A percentile compares a stretch with the other conserved stretches of the same genome.
Evolutionary conservation across 2,329 filamentous ascomycete genomes (phyloP).

Genomic region (Teratosphaeria pseudoeucalypti): DNA sequence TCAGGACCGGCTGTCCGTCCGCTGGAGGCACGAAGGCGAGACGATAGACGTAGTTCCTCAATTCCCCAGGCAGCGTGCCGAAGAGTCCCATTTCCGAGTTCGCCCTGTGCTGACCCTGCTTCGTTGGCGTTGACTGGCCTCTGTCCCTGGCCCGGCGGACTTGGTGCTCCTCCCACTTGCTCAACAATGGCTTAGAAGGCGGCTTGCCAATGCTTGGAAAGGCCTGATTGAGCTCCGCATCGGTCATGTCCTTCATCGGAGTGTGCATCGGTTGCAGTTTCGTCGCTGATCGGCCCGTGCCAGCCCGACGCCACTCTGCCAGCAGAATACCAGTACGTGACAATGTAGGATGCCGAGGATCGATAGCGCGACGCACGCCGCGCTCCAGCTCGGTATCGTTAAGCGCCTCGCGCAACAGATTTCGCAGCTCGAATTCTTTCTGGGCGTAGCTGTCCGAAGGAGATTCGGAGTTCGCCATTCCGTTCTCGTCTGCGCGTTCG

Average conservation of each 20-base stretch:
- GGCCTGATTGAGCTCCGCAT: not conserved
- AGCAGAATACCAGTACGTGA: not conserved
- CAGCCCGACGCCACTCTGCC: not conserved
- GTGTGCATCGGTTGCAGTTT: not conserved
- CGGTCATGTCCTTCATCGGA: not conserved
- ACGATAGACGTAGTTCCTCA: conserved; percentile 19
- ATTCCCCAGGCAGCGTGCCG: conserved; percentile 15
- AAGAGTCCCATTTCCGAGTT: conserved; percentile 15
- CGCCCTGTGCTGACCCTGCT: not conserved
- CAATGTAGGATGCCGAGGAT: not conserved
- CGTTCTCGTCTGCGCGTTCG: not conserved
- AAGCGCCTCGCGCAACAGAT: not conserved
- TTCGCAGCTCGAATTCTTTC: not conserved
- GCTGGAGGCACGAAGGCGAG: conserved; percentile 7
- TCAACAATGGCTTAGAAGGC: conserved; percentile 1
- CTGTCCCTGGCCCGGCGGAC: conserved; percentile 1
- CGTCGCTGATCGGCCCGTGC: not conserved
- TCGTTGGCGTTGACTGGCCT: not conserved
- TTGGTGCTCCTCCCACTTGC: conserved; percentile 5
- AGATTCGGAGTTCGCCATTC: not conserved
- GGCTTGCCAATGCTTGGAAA: not conserved
- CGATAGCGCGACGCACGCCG: not conserved
- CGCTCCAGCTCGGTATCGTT: not conserved
- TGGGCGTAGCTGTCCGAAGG: not conserved
- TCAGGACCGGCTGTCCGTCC: conserved; percentile 5